A percentile compares a stretch with the other conserved stretches of the same genome.
phyloP scores from a whole-genome alignment of 176 grass and related monocot species.

The Ananas comosus region DNA sequence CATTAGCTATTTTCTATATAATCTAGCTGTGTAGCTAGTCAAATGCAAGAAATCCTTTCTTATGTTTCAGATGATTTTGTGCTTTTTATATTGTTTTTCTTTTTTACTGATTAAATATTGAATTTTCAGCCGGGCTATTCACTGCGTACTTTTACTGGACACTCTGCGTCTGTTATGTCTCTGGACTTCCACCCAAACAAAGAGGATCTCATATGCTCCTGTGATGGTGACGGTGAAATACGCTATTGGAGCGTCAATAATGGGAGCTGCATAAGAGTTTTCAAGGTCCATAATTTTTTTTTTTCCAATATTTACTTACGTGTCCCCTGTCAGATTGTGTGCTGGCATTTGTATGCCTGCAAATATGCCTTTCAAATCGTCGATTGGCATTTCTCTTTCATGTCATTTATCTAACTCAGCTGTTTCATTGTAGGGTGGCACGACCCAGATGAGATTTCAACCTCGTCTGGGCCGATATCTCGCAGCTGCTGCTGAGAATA shows the following conservation, averaged over 20 bases:
- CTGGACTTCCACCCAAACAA: slow-evolving; percentile 50
- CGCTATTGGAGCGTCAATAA: slow-evolving; percentile 33
- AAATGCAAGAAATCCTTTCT: background rate
- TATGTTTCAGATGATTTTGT: background rate
- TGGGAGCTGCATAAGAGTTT: slow-evolving; percentile 23
- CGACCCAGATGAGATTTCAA: slow-evolving; percentile 29
- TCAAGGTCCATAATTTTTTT: background rate
- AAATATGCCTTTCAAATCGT: background rate
- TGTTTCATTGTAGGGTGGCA: slow-evolving; percentile 12
- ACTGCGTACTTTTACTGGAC: slow-evolving; percentile 39
- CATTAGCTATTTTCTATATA: background rate
- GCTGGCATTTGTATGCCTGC: too few relatives aligned
- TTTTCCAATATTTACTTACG: too few relatives aligned
- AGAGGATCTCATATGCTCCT: slow-evolving; percentile 41
- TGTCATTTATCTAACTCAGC: background rate
- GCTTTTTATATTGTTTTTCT: background rate
- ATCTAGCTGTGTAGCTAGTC: background rate
- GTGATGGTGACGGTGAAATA: slow-evolving; percentile 44
- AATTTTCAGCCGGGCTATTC: slow-evolving; percentile 27
- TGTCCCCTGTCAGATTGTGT: background rate
- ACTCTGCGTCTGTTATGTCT: slow-evolving; percentile 39
- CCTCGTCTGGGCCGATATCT: slow-evolving; percentile 20
- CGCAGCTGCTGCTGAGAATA: slow-evolving; percentile 18
- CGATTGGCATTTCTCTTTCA: background rate
- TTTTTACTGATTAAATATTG: slow-evolving; percentile 6